phyloP scores from a whole-genome alignment of 139 green algal genomes.

The Ulvella scutata region DNA sequence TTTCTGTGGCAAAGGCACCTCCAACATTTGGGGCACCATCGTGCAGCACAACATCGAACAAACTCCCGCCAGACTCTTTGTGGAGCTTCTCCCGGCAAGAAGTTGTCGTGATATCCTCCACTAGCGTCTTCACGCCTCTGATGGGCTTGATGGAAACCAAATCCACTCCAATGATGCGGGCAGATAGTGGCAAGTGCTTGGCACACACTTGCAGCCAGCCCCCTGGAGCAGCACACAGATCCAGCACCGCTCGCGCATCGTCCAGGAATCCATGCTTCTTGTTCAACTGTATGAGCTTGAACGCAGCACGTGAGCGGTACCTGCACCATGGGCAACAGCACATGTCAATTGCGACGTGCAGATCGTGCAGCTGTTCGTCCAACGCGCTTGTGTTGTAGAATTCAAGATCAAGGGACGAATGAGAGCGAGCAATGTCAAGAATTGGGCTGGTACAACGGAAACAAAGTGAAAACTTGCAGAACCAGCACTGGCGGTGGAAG shows the following conservation, averaged over 20 bases:
- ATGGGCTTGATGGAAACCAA: constrained; percentile 86
- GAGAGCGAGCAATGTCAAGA: too few relatives aligned
- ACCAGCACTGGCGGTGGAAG: background rate
- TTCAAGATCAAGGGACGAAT: too few relatives aligned
- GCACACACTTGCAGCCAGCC: constrained; percentile 59
- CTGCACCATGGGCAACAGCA: constrained; percentile 22
- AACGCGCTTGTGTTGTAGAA: too few relatives aligned
- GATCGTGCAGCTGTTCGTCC: too few relatives aligned
- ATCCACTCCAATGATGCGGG: constrained; percentile 88
- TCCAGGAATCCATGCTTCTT: constrained; percentile 87
- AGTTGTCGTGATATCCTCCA: constrained; percentile 90
- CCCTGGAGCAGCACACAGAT: constrained; percentile 95
- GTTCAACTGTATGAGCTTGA: constrained; percentile 99
- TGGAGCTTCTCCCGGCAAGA: constrained; percentile 52
- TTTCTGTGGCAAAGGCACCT: constrained; percentile 73
- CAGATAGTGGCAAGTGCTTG: constrained; percentile 84
- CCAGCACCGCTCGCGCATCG: constrained; percentile 57
- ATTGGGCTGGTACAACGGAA: too few relatives aligned
- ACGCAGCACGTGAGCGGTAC: constrained; percentile 91
- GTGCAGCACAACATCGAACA: constrained; percentile 90
- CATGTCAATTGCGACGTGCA: too few relatives aligned
- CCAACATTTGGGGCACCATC: constrained; percentile 97
- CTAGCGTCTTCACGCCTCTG: constrained; percentile 61
- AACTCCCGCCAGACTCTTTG: constrained; percentile 45
- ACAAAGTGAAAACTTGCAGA: too few relatives aligned